Percentiles rank a stretch among this genome's conserved stretches.
These are phyloP conservation scores for Pythium aristosporum DNA, from an alignment of 352 stramenopile genomes.

Conservation along the genomic window DNA sequence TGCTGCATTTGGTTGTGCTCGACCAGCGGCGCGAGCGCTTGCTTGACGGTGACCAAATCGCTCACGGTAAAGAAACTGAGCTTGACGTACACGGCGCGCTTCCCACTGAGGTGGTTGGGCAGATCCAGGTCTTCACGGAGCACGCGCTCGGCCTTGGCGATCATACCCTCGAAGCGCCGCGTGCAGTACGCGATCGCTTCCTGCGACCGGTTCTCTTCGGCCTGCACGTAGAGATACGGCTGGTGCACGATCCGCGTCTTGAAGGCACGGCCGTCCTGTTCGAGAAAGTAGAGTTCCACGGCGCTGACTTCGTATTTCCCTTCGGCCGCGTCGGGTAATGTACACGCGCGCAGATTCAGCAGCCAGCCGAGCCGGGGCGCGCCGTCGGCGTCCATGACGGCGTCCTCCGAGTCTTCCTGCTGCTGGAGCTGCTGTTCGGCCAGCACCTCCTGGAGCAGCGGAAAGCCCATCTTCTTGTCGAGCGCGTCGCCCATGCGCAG, in stretches of 20 bases:
- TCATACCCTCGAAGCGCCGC: slow-evolving; percentile 84
- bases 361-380: slow-evolving; percentile 62
- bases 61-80: slow-evolving; percentile 87
- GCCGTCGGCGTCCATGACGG: neutral
- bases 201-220: slow-evolving; percentile 55
- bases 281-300: slow-evolving; percentile 95
- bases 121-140: slow-evolving; percentile 91
- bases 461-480: slow-evolving; percentile 70
- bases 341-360: slow-evolving; percentile 64
- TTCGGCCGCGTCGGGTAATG: slow-evolving; percentile 51
- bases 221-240: slow-evolving; percentile 97
- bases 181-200: slow-evolving; percentile 82
- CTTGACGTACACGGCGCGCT: slow-evolving; percentile 86
- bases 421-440: slow-evolving; percentile 39
- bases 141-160: slow-evolving; percentile 69
- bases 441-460: slow-evolving; percentile 54
- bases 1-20: slow-evolving; percentile 65
- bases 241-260: slow-evolving; percentile 95
- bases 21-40: slow-evolving; percentile 56
- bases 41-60: slow-evolving; percentile 70
- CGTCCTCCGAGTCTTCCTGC: slow-evolving; percentile 16
- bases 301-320: slow-evolving; percentile 85
- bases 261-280: slow-evolving; percentile 93
- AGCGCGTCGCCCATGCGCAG: slow-evolving; percentile 66
- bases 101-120: slow-evolving; percentile 87